Evolutionary conservation across 2,329 filamentous ascomycete genomes (phyloP).

Genomic region (Colletotrichum sp.): DNA sequence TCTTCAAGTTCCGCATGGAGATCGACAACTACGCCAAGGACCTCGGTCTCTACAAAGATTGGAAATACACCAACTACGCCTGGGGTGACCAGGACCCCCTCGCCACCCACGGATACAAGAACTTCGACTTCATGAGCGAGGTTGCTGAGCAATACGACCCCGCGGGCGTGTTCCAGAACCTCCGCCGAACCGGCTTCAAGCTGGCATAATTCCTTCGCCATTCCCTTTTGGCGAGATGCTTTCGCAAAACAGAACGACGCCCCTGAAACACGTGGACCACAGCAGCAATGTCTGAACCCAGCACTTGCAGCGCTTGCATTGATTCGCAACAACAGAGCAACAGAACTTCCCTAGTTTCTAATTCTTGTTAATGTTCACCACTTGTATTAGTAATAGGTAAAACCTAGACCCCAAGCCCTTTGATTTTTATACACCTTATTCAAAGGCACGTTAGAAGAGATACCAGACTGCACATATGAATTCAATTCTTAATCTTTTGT

Average conservation of each 20-base stretch:
- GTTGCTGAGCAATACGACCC: constrained; percentile 37
- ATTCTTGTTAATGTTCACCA: background rate
- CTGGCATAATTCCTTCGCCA: background rate
- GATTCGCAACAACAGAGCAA: background rate
- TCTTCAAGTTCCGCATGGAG: constrained; percentile 26
- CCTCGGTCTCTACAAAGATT: constrained; percentile 34
- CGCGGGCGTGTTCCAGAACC: constrained; percentile 36
- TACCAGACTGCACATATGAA: background rate
- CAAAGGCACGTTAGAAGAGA: background rate
- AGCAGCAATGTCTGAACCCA: background rate
- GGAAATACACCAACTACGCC: constrained; percentile 50
- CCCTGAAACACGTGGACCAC: background rate
- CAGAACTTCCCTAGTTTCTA: background rate
- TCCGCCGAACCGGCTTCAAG: constrained; percentile 31
- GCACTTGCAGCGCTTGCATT: background rate
- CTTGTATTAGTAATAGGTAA: background rate
- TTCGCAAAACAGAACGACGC: background rate
- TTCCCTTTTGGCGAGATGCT: background rate
- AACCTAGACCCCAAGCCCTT: background rate
- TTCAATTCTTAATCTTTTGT: background rate
- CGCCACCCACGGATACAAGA: constrained; percentile 38
- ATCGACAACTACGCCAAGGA: constrained; percentile 30
- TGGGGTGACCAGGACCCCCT: constrained; percentile 41
- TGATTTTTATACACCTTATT: background rate
- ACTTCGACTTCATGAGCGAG: constrained; percentile 32